Evolutionary conservation across 805 yeast species (phyloP).

Genomic region (Priceomyces carsonii): DNA sequence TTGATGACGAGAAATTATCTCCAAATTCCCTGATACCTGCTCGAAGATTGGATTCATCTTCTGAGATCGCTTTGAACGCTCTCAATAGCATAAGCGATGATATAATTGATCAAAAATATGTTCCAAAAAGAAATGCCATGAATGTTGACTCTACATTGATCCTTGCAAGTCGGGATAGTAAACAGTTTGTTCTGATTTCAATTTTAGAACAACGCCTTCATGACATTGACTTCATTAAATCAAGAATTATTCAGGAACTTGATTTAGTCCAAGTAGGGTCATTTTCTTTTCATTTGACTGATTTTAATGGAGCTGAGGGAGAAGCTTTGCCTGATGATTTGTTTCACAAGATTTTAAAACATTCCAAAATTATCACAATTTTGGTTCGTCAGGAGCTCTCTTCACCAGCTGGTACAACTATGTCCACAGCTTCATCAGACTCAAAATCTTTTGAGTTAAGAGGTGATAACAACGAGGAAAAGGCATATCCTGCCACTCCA

Average conservation of each 20-base stretch:
- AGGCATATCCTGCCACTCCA: slow-evolving; percentile 64
- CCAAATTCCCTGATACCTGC: background rate
- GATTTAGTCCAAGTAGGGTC: slow-evolving; percentile 31
- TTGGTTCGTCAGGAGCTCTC: slow-evolving; percentile 32
- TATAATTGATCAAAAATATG: slow-evolving; percentile 22
- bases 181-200: slow-evolving; percentile 50
- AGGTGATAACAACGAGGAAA: slow-evolving; percentile 38
- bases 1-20: slow-evolving; percentile 3
- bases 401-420: slow-evolving; percentile 34
- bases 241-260: slow-evolving; percentile 36
- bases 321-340: slow-evolving; percentile 52
- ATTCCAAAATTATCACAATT: slow-evolving; percentile 34
- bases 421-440: slow-evolving; percentile 54
- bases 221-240: slow-evolving; percentile 36
- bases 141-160: slow-evolving; percentile 29
- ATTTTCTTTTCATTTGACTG: slow-evolving; percentile 61
- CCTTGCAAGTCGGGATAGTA: slow-evolving; percentile 66
- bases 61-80: slow-evolving; percentile 5
- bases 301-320: slow-evolving; percentile 62
- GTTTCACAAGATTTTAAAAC: slow-evolving; percentile 35
- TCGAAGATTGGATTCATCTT: slow-evolving; percentile 1
- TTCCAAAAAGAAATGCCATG: slow-evolving; percentile 8
- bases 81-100: slow-evolving; percentile 28
- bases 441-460: slow-evolving; percentile 53
- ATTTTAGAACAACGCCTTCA: slow-evolving; percentile 15